phyloP scores from a whole-genome alignment of 768 basidiomycete genomes.

The Boletus rufocinnamomeus region DNA sequence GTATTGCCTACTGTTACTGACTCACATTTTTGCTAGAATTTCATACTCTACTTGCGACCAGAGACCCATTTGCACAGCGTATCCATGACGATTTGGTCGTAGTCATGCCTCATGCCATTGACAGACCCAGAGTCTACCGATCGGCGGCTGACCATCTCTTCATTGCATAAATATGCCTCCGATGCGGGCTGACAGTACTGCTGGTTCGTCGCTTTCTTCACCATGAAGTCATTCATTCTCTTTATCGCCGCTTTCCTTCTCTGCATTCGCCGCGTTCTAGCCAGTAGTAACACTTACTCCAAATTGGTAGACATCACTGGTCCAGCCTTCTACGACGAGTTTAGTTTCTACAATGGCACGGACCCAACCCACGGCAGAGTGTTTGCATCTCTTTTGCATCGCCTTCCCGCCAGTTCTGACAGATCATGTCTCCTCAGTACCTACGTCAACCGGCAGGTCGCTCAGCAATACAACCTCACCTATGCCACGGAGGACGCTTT shows the following conservation, averaged over 20 bases:
- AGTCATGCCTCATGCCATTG: too few relatives aligned
- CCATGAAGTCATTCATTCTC: slow-evolving; percentile 10
- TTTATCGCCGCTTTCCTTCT: not conserved
- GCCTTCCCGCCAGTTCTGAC: not conserved
- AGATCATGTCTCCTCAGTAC: slow-evolving; percentile 9
- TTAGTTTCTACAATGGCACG: slow-evolving; percentile 47
- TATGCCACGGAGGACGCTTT: slow-evolving; percentile 30
- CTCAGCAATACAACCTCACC: slow-evolving; percentile 33
- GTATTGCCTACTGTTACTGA: too few relatives aligned
- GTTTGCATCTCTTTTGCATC: slow-evolving; percentile 37
- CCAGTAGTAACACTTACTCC: slow-evolving; percentile 8
- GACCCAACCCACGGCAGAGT: slow-evolving; percentile 72
- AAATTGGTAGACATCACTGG: slow-evolving; percentile 48
- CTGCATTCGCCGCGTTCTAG: not conserved
- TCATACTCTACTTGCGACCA: not conserved
- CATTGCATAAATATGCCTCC: not conserved
- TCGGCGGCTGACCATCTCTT: slow-evolving; percentile 9
- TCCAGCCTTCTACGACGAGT: slow-evolving; percentile 48
- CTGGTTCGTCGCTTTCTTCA: slow-evolving; percentile 12
- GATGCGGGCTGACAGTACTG: not conserved
- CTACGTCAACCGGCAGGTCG: slow-evolving; percentile 31
- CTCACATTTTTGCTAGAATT: too few relatives aligned
- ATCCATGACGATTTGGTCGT: too few relatives aligned
- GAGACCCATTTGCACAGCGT: not conserved
- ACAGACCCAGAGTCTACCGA: not conserved